Base-by-base conservation (phyloP, 768 basidiomycete species). In the Pluteus cervinus region DNA sequence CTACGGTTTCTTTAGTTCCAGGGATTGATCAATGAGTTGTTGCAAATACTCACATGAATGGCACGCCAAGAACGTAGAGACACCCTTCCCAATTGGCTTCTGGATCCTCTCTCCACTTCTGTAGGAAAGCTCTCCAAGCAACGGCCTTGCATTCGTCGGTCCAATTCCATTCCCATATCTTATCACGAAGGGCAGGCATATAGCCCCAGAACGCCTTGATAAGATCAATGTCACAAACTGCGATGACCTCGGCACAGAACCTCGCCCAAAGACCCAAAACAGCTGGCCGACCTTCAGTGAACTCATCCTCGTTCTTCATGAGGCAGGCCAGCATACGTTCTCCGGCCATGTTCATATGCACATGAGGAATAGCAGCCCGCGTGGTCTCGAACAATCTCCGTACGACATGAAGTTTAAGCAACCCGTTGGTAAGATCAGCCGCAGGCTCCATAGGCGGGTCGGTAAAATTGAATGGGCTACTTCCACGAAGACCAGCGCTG, bases 71-170 rank as follows among this genome's bases (percentile, higher is more conserved):
- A 16, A 86, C 62, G 15, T 71, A 52, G 11, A 71, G 56, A 14
- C 69, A 69, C 10, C 70, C 68, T 42, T 80, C 75, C 77, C 76
- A 85, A 14, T 53, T 58, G 1, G 63, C 65, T 11, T 64, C 62
- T 3, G 46, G 47, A 33, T 68, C 63, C 10, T 62, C 59, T 36
- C 53, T 60, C 83, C 86, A 88, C 14, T 62, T 63, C 39, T 74
- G 65, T 15, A 69, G 60, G 46, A 78, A 79, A 16, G 57, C 57
- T 20, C 62, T 56, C 86, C 86, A 89, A 5, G 82, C 68, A 0
- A 58, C 39, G 17, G 62, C 61, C n/a, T 68, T 66, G 26, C 71
- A 63, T 18, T 65, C 64, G 18, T 52, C 45, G 4, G 60, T 64
- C 57, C 66, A 72, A 23, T 53, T 50, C 59, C 65, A 69, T 2